A percentile compares a stretch with the other conserved stretches of the same genome.
These are phyloP conservation scores for Eimeria sp. DNA, from an alignment of 169 alveolate genomes.

Conservation along the genomic window DNA sequence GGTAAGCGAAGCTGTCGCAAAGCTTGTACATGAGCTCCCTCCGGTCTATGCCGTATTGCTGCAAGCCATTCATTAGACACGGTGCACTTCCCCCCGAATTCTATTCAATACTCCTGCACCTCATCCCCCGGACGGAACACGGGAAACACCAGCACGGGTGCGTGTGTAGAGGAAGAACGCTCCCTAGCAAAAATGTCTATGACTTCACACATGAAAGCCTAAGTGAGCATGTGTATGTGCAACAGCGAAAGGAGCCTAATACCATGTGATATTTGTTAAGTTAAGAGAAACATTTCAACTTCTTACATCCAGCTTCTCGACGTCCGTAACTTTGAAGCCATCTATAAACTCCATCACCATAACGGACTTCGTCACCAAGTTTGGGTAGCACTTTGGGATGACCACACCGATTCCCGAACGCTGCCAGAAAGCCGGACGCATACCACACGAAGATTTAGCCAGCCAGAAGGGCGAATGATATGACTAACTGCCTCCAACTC, in stretches of 20 bases:
- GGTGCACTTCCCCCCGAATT: not conserved
- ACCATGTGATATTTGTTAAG: not conserved
- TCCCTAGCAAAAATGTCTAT: not conserved
- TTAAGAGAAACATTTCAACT: conserved; percentile 63
- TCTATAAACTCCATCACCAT: conserved; percentile 94
- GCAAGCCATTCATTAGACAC: not conserved
- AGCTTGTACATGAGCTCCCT: conserved; percentile 82
- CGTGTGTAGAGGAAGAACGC: not conserved
- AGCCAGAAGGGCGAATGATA: not conserved
- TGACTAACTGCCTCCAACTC: not conserved
- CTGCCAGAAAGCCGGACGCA: conserved; percentile 24
- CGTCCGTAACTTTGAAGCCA: conserved; percentile 94
- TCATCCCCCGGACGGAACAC: not conserved
- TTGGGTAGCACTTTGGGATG: conserved; percentile 90
- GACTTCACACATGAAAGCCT: not conserved
- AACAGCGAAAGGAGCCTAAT: not conserved
- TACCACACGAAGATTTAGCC: not conserved
- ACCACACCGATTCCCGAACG: conserved; percentile 89
- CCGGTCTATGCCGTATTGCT: conserved; percentile 80
- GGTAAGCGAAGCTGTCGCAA: conserved; percentile 89
- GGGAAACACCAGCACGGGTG: not conserved
- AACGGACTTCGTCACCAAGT: conserved; percentile 89
- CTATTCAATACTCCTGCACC: not conserved
- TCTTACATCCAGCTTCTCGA: conserved; percentile 84
- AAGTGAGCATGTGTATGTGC: not conserved